phyloP scores from a whole-genome alignment of 495 filamentous ascomycete genomes.

The Neurospora discreta region DNA sequence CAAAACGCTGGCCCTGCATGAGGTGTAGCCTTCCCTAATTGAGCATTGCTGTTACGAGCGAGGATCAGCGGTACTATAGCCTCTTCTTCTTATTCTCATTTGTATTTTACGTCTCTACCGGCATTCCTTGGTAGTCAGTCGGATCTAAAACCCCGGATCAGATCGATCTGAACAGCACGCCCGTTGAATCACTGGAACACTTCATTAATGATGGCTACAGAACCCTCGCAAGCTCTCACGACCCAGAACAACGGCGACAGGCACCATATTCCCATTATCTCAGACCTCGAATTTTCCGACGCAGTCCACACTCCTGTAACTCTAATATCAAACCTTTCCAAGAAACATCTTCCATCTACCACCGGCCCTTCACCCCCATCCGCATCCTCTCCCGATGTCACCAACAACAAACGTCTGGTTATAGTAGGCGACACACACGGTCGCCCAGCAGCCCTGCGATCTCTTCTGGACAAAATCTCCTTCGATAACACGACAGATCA shows the following conservation, averaged over 20 bases:
- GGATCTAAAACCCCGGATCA: background rate
- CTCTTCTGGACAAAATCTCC: slow-evolving; percentile 53
- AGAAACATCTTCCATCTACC: slow-evolving; percentile 20
- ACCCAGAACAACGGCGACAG: background rate
- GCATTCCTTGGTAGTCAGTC: background rate
- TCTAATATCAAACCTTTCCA: slow-evolving; percentile 25
- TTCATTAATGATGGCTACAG: background rate
- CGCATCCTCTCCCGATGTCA: background rate
- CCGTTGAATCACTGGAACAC: background rate
- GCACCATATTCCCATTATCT: background rate
- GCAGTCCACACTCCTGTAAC: slow-evolving; percentile 2
- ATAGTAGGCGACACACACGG: slow-evolving; percentile 90
- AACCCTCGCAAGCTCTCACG: background rate
- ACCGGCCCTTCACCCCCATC: background rate
- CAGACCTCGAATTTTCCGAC: background rate
- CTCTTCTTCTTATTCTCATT: background rate
- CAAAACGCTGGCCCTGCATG: too few relatives aligned
- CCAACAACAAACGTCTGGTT: slow-evolving; percentile 38
- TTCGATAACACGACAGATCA: slow-evolving; percentile 59
- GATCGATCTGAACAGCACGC: background rate
- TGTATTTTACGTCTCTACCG: background rate
- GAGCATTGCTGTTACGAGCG: too few relatives aligned
- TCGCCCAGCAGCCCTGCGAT: slow-evolving; percentile 53
- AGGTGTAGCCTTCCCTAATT: too few relatives aligned
- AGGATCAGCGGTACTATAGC: too few relatives aligned